phyloP scores from a whole-genome alignment of 2,329 filamentous ascomycete genomes.

The Sarocladium strictum region DNA sequence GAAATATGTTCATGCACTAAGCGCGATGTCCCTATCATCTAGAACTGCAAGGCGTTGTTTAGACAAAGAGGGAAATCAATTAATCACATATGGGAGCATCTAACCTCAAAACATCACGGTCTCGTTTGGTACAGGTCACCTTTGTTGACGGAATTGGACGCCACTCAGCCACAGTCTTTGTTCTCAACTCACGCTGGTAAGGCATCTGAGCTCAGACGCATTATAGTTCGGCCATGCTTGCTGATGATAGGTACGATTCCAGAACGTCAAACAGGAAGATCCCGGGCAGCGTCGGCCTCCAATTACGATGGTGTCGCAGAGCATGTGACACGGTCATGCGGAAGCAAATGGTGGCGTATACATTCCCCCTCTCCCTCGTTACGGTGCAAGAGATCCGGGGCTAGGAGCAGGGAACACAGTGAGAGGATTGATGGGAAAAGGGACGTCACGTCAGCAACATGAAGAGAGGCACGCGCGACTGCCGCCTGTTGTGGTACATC shows the following conservation, averaged over 20 bases:
- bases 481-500: background rate
- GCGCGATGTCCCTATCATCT: too few species aligned
- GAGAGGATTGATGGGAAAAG: background rate
- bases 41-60: too few species aligned
- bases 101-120: too few species aligned
- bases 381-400: background rate
- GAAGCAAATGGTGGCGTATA: background rate
- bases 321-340: slow-evolving; percentile 7
- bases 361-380: background rate
- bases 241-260: background rate
- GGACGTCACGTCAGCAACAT: background rate
- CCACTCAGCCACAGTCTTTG: too few species aligned
- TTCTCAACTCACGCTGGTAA: too few species aligned
- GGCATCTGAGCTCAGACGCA: too few species aligned
- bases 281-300: background rate
- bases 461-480: background rate
- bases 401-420: background rate
- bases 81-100: too few species aligned
- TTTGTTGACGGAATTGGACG: too few species aligned
- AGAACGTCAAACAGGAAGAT: background rate
- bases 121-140: too few species aligned
- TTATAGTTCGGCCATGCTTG: too few species aligned
- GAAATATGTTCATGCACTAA: too few species aligned
- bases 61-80: too few species aligned
- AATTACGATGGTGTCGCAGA: background rate